Conservation (phyloP, 1,284 basidiomycete species). For the Fomitopsis pinicola region DNA sequence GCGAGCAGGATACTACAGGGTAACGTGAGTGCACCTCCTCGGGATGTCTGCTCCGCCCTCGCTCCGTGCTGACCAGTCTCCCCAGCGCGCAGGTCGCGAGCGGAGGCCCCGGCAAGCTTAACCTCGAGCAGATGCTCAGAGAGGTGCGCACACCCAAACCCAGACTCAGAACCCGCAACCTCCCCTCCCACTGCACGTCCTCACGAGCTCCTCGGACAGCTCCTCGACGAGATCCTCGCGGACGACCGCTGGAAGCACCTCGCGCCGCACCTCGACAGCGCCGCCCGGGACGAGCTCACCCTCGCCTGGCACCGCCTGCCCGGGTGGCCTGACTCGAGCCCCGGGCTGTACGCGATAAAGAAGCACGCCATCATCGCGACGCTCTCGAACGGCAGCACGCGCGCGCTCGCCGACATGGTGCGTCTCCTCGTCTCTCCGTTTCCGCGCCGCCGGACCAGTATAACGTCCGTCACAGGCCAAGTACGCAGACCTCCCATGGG, state of each 20-base stretch:
- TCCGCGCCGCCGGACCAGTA: not conserved
- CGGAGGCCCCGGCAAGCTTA: conserved; percentile 43
- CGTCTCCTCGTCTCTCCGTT: conserved; percentile 1
- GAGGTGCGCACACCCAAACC: conserved; percentile 31
- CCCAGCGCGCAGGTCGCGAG: conserved; percentile 30
- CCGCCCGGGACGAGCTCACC: conserved; percentile 39
- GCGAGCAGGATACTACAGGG: conserved; percentile 44
- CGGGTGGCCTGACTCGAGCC: conserved; percentile 51
- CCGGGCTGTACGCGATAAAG: conserved; percentile 47
- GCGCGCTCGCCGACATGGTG: conserved; percentile 59
- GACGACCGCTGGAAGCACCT: conserved; percentile 44
- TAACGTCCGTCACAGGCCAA: conserved; percentile 40
- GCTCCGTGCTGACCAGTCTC: conserved; percentile 6
- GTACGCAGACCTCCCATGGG: conserved; percentile 56
- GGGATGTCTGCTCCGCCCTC: conserved; percentile 4
- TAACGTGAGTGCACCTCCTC: conserved; percentile 36
- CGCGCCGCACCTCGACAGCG: conserved; percentile 37
- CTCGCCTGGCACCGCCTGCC: conserved; percentile 53
- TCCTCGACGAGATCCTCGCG: conserved; percentile 50
- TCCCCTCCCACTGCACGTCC: not conserved
- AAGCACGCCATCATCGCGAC: conserved; percentile 45
- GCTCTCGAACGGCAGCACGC: conserved; percentile 61
- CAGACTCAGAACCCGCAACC: not conserved
- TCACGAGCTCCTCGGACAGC: conserved; percentile 28
- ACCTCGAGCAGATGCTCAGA: conserved; percentile 54